phyloP scores from a whole-genome alignment of 495 filamentous ascomycete species.

The Penicillium mononematosum region DNA sequence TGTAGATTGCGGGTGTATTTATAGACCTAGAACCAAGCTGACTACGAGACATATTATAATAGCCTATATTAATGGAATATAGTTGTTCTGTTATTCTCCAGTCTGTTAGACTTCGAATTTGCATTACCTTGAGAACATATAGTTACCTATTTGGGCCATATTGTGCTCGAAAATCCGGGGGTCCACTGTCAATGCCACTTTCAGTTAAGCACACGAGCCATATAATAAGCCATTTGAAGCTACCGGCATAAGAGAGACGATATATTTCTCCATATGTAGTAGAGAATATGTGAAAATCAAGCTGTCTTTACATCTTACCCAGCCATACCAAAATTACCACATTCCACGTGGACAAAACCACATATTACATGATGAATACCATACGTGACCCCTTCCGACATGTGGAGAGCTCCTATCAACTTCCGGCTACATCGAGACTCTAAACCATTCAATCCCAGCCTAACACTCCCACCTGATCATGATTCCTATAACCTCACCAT shows the following conservation, averaged over 20 bases:
- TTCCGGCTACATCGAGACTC: conserved; percentile 1
- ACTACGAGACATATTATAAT: background rate
- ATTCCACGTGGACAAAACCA: background rate
- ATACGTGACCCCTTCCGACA: conserved; percentile 11
- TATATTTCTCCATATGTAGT: background rate
- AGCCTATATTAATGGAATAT: background rate
- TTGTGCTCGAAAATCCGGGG: background rate
- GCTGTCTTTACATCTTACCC: background rate
- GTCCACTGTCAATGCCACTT: background rate
- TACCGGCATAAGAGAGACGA: background rate
- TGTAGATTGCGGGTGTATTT: background rate
- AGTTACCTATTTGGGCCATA: background rate
- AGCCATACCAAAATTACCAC: conserved; percentile 4
- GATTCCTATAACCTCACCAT: conserved; percentile 9
- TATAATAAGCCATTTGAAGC: background rate
- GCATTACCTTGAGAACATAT: background rate
- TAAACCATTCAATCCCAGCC: conserved; percentile 1
- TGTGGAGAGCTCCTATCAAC: conserved; percentile 12
- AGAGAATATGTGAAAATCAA: background rate
- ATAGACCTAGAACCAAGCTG: background rate
- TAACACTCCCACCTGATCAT: conserved; percentile 13
- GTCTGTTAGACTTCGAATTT: background rate
- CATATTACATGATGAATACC: conserved; percentile 10
- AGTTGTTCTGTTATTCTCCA: background rate
- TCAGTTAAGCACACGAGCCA: background rate